Conservation (phyloP, 495 filamentous ascomycete species). For the Penicillium subrubescens region DNA sequence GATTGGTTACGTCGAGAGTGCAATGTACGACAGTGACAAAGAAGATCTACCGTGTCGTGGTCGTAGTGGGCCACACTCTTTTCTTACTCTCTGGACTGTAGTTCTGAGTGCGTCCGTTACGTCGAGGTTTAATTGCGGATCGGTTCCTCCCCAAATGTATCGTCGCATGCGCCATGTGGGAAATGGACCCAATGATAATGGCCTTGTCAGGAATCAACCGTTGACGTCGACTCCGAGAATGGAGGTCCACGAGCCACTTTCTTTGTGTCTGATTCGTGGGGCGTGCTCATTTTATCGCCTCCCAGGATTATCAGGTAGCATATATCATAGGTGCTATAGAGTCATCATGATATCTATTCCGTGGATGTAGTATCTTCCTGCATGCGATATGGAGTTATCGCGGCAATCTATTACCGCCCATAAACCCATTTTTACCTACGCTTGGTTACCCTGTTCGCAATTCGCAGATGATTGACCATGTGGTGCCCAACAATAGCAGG, state of each 20-base stretch:
- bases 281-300: not conserved
- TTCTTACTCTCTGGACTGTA: not conserved
- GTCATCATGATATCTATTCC: not conserved
- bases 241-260: conserved; percentile 5
- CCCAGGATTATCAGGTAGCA: not conserved
- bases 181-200: not conserved
- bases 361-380: not conserved
- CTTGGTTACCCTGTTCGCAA: not conserved
- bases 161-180: conserved; percentile 14
- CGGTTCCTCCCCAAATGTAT: conserved; percentile 10
- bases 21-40: conserved; percentile 31
- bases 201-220: not conserved
- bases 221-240: conserved; percentile 1
- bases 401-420: not conserved
- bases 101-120: conserved; percentile 1
- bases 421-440: conserved; percentile 7
- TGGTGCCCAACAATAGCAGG: conserved; percentile 22
- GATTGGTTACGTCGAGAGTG: conserved; percentile 24
- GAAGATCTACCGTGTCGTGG: conserved; percentile 5
- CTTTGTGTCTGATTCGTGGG: conserved; percentile 13
- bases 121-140: conserved; percentile 12
- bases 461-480: conserved; percentile 18
- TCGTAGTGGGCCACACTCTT: conserved; percentile 4
- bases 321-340: not conserved
- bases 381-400: not conserved